Conservation (phyloP, 2,329 filamentous ascomycete genomes). For the Nemania sp. region DNA sequence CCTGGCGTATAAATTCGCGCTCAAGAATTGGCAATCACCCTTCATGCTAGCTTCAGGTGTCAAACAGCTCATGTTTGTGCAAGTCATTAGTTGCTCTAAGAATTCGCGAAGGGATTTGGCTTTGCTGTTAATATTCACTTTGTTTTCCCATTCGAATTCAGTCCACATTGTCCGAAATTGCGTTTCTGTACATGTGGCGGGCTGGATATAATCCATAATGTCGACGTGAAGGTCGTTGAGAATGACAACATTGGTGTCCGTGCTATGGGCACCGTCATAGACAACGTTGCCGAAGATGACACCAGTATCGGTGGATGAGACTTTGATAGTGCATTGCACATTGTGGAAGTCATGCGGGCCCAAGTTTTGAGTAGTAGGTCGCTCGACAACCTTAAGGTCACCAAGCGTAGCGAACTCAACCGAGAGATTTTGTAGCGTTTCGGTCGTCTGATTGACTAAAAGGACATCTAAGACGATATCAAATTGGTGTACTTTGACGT, state of each 20-base stretch:
- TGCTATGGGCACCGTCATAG: slow-evolving; percentile 90
- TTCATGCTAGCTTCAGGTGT: slow-evolving; percentile 95
- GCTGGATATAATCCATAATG: slow-evolving; percentile 99
- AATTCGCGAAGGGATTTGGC: slow-evolving; percentile 90
- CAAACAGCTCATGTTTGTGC: slow-evolving; percentile 97
- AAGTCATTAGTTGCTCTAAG: slow-evolving; percentile 91
- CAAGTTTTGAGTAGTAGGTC: slow-evolving; percentile 93
- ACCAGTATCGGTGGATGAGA: slow-evolving; percentile 95
- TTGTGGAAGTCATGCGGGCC: slow-evolving; percentile 97
- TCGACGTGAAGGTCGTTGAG: slow-evolving; percentile 97
- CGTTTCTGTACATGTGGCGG: slow-evolving; percentile 93
- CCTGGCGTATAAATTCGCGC: slow-evolving; percentile 92
- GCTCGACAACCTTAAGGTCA: slow-evolving; percentile 96
- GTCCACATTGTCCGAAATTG: slow-evolving; percentile 99
- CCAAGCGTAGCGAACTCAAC: slow-evolving; percentile 98
- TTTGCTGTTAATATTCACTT: slow-evolving; percentile 99
- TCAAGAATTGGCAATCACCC: slow-evolving; percentile 97
- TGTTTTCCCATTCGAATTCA: slow-evolving; percentile 99
- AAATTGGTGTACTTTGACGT: slow-evolving; percentile 98
- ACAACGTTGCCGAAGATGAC: slow-evolving; percentile 99
- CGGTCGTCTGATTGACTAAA: slow-evolving; percentile 94
- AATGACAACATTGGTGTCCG: slow-evolving; percentile 95
- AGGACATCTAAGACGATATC: slow-evolving; percentile 97
- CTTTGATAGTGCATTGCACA: slow-evolving; percentile 97
- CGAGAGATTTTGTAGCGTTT: slow-evolving; percentile 94